Percentiles rank a stretch among this genome's conserved stretches.
Evolutionary conservation across 1,284 basidiomycete species (phyloP).

Genomic region (Nidula niveotomentosa): DNA sequence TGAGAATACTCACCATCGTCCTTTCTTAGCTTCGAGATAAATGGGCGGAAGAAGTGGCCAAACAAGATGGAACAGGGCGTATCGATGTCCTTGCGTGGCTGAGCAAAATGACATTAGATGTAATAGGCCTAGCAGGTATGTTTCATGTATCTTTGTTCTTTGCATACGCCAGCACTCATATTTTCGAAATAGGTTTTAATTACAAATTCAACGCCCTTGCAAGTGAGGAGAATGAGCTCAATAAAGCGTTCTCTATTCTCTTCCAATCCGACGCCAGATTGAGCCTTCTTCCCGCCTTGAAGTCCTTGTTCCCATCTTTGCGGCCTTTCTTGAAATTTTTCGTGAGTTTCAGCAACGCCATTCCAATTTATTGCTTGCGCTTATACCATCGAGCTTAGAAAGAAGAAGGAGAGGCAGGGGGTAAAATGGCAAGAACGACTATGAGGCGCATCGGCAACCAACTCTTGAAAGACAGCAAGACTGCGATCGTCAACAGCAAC

Average conservation of each 20-base stretch:
- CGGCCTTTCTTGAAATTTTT: slow-evolving; percentile 36
- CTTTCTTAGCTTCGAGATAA: slow-evolving; percentile 43
- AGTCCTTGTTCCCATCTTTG: slow-evolving; percentile 36
- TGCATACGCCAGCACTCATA: too few species aligned
- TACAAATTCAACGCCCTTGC: slow-evolving; percentile 61
- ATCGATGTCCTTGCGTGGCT: slow-evolving; percentile 58
- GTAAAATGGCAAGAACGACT: slow-evolving; percentile 20
- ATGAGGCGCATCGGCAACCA: slow-evolving; percentile 44
- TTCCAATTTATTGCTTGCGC: background rate
- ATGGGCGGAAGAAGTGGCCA: slow-evolving; percentile 32
- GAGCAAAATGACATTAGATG: slow-evolving; percentile 59
- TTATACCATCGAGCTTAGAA: slow-evolving; percentile 13
- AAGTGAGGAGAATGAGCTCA: slow-evolving; percentile 42
- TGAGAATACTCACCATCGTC: background rate
- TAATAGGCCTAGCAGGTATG: slow-evolving; percentile 66
- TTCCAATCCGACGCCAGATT: slow-evolving; percentile 28
- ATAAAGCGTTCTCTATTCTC: slow-evolving; percentile 42
- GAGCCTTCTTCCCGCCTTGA: slow-evolving; percentile 29
- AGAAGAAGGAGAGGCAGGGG: slow-evolving; percentile 22
- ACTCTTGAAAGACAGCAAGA: slow-evolving; percentile 45
- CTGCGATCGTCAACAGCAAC: slow-evolving; percentile 23
- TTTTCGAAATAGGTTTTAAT: slow-evolving; percentile 50
- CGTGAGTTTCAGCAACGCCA: background rate
- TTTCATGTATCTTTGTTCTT: background rate
- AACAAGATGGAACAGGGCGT: slow-evolving; percentile 21